Evolutionary conservation across 139 green algal genomes (phyloP).

Genomic region (Mesotaenium endlicherianum): DNA sequence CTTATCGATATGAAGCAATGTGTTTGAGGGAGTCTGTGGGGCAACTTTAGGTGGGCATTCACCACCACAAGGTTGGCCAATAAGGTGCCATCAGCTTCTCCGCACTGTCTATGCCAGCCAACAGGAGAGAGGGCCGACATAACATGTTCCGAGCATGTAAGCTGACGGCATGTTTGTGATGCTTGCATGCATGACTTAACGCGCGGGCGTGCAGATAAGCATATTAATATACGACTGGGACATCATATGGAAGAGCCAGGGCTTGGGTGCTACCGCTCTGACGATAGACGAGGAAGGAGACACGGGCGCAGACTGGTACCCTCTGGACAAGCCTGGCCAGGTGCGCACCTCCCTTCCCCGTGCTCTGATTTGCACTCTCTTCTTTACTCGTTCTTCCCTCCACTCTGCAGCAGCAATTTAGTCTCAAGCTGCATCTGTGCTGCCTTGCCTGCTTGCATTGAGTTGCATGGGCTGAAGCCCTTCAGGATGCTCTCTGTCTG

Average conservation of each 20-base stretch:
- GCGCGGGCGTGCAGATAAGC: not conserved
- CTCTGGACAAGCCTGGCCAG: slow-evolving; percentile 26
- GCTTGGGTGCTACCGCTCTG: not conserved
- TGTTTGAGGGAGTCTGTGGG: no score
- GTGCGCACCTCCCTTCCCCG: not conserved
- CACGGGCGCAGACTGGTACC: not conserved
- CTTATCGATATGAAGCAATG: no score
- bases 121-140: no score
- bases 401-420: not conserved
- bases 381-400: not conserved
- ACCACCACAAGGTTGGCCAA: no score
- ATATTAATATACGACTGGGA: slow-evolving; percentile 38
- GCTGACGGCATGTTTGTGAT: not conserved
- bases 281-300: not conserved
- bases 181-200: not conserved
- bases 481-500: no score
- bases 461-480: no score
- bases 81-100: no score
- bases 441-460: no score
- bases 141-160: no score
- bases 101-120: no score
- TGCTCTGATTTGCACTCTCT: not conserved
- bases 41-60: no score
- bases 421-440: no score
- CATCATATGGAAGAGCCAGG: slow-evolving; percentile 36